Evolutionary conservation across 139 green algal genomes (phyloP), one percentile per base, ranked within the genome.

Genomic region (Nannochloris sp.): DNA sequence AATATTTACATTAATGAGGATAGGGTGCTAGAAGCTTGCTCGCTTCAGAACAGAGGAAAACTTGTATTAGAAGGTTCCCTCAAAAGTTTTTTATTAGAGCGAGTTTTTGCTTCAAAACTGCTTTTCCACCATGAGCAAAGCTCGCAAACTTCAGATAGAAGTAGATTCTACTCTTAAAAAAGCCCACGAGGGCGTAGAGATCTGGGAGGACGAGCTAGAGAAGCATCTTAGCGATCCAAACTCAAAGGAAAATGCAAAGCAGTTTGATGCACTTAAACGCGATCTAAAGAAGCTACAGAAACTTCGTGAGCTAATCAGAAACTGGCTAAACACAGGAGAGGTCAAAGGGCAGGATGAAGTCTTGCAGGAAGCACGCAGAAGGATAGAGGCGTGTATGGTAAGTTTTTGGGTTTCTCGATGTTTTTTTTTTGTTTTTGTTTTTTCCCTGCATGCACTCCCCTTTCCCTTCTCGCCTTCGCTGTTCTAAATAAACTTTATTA

Each of bases 161-260:
- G 96, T 97, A 31, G 91, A 97, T 53, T 44, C 73, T 19, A 86
- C 81, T 1, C 64, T 97, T 23, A 96, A 96, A 62, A 95, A 95
- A 46, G 79, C 97, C 1, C 68, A 90, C 12, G 91, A 97, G 53
- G 89, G 89, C 4, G 80, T 95, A 34, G 83, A 89, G 19, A 72
- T 95, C 4, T 97, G 96, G 62, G 88, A 97, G 37, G 67, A 61
- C 56, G 3, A 58, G 56, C 58, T 58, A 68, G 62, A 54, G 62
- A 15, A 27, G 15, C 38, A 67, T 36, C 66, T 60, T n/a, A n/a
- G n/a, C n/a, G n/a, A n/a, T n/a, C n/a, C n/a, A n/a, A n/a, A n/a
- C n/a, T n/a, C n/a, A n/a, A n/a, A n/a, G n/a, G n/a, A 73, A 60
- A 47, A 48, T 3, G 66, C 61, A 42, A 73, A 73, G 42, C 62